Base-by-base conservation (phyloP, 108 stramenopile genomes). In the Cyclotella sp. region DNA sequence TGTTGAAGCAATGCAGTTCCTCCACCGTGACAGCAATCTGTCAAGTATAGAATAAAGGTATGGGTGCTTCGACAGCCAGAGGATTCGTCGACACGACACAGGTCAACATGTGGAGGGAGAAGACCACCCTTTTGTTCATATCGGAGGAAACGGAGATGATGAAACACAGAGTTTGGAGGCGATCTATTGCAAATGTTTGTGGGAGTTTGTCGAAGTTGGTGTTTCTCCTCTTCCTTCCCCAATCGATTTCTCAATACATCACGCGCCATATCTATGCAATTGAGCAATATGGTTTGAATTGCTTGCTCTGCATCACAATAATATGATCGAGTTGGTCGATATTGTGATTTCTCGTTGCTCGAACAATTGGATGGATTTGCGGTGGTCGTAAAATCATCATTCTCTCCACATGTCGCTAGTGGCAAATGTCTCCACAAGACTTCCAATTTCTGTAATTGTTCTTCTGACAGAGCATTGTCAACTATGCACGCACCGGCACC, bases 401-500 rank as follows among this genome's bases (percentile, higher is more conserved):
- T 73, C 19, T 59, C 73, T n/a, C 64, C 53, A 55, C 70, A 70
- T 29, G 85, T 52, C 34, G 78, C 80, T 0, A 87, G 45, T 39
- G 91, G 91, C 30, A 92, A 44, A 4, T 70, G 53, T 68, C 67
- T 30, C 74, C 82, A 85, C 16, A 95, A 68, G 13, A 52, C 19
- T 10, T 87, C 44, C 22, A 95, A 49, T 12, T 29, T 58, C 24
- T 90, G 78, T 29, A 89, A 39, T 19, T 79, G 62, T 5, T 27
- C 61, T 13, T 81, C 63, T 0, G 82, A 76, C 0, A 91, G 24
- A 1, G 86, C 85, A 15, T 86, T 68, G 53, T 94, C 93, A 19
- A 92, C 78, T 11, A 87, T 67, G 49, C 70, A 92, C 27, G 94
- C 84, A 53, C 94, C 91, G 12, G 94, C 94, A 24, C 94, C 94